phyloP scores from a whole-genome alignment of 352 stramenopile species.

The Phytopythium vexans region DNA sequence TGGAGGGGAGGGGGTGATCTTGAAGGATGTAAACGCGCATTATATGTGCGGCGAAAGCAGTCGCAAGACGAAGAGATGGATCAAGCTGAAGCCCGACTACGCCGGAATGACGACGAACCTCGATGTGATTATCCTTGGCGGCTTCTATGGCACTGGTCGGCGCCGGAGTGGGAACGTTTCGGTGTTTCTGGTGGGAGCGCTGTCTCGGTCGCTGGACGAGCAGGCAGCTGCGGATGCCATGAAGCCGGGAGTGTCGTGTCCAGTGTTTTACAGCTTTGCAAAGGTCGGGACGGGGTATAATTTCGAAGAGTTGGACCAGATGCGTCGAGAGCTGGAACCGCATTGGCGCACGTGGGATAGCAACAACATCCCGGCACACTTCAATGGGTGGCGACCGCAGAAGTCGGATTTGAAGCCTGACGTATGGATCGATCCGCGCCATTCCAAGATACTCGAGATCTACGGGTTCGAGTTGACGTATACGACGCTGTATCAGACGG shows the following conservation, averaged over 20 bases:
- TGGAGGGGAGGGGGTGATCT: slow-evolving; percentile 79
- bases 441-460: slow-evolving; percentile 82
- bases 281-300: slow-evolving; percentile 87
- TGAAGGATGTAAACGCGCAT: slow-evolving; percentile 85
- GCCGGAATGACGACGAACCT: slow-evolving; percentile 82
- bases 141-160: slow-evolving; percentile 74
- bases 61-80: slow-evolving; percentile 76
- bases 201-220: slow-evolving; percentile 61
- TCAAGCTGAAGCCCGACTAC: slow-evolving; percentile 88
- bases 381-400: slow-evolving; percentile 77
- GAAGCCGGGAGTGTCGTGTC: slow-evolving; percentile 44
- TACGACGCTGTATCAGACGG: slow-evolving; percentile 76
- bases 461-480: slow-evolving; percentile 86
- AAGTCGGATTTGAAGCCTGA: slow-evolving; percentile 74
- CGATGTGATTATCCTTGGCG: slow-evolving; percentile 76
- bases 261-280: slow-evolving; percentile 71
- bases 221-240: slow-evolving; percentile 37
- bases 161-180: slow-evolving; percentile 79
- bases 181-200: slow-evolving; percentile 73
- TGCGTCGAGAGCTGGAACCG: slow-evolving; percentile 73
- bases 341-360: slow-evolving; percentile 76
- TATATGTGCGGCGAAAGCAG: slow-evolving; percentile 87
- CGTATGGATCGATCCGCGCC: slow-evolving; percentile 78
- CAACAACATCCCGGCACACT: slow-evolving; percentile 61
- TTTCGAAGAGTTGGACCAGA: slow-evolving; percentile 64